Evolutionary conservation across 2,329 filamentous ascomycete genomes (phyloP).

Genomic region (Celoporthe dispersa): DNA sequence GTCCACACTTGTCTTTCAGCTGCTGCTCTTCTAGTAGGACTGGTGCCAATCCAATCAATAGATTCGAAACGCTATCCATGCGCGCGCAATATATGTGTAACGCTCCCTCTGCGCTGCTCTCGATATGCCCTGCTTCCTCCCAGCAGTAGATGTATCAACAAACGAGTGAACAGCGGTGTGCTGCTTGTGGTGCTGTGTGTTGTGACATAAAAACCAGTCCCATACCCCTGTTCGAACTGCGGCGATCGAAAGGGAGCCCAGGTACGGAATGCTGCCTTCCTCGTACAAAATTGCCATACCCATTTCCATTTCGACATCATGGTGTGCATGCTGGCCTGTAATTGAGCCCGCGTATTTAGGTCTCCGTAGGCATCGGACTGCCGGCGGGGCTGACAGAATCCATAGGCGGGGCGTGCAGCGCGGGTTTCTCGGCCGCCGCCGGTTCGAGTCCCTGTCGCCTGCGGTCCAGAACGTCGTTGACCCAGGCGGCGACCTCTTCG

Average conservation of each 20-base stretch:
- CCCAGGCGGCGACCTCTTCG: constrained; percentile 85
- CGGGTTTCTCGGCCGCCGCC: constrained; percentile 64
- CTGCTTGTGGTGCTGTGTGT: not conserved
- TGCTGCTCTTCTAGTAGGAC: not conserved
- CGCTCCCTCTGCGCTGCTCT: not conserved
- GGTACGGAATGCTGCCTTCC: not conserved
- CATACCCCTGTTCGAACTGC: not conserved
- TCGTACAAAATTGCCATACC: not conserved
- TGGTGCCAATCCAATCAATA: not conserved
- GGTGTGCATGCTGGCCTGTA: not conserved
- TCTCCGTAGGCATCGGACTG: constrained; percentile 41
- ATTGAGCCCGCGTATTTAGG: not conserved
- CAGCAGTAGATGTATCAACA: not conserved
- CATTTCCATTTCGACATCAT: not conserved
- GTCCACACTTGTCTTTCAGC: not conserved
- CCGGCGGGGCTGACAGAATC: constrained; percentile 67
- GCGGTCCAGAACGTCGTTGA: constrained; percentile 70
- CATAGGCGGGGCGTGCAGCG: constrained; percentile 84
- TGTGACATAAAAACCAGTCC: not conserved
- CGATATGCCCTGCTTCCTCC: too few species aligned
- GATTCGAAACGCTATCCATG: not conserved
- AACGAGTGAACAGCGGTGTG: not conserved
- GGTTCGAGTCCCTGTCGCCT: constrained; percentile 59
- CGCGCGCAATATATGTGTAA: not conserved
- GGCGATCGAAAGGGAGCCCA: not conserved